A percentile compares a stretch with the other conserved stretches of the same genome.
Evolutionary conservation across 371 early-diverging fungal species (phyloP).

Genomic region (Chytridium lagenaria): DNA sequence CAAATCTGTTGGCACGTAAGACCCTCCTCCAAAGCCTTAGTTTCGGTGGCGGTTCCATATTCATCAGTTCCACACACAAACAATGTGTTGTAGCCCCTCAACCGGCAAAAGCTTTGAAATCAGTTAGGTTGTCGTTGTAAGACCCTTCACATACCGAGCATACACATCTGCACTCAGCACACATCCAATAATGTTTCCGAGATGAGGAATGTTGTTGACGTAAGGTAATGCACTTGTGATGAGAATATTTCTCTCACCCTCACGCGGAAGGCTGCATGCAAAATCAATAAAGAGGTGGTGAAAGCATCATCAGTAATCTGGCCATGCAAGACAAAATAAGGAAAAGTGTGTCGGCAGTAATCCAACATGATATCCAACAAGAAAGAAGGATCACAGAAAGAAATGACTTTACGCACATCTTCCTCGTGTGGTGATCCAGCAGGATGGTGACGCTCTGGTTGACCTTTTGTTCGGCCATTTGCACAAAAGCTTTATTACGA

Average conservation of each 20-base stretch:
- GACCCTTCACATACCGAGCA: conserved; percentile 69
- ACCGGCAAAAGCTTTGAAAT: conserved; percentile 78
- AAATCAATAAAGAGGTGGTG: neutral
- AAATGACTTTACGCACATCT: conserved; percentile 20
- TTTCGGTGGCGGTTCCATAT: conserved; percentile 99
- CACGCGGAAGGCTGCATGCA: conserved; percentile 45
- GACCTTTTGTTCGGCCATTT: conserved; percentile 20
- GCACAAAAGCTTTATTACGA: neutral
- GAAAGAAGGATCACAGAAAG: neutral
- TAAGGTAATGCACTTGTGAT: conserved; percentile 99
- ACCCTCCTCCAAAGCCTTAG: conserved; percentile 95
- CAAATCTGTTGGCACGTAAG: conserved; percentile 92
- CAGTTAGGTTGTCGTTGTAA: neutral
- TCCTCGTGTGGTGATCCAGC: conserved; percentile 46
- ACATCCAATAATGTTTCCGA: conserved; percentile 99
- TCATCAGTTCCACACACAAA: conserved; percentile 99
- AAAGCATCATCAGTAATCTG: neutral
- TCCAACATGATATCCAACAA: too few species aligned
- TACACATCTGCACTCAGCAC: conserved; percentile 98
- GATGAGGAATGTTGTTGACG: conserved; percentile 99
- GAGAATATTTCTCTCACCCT: conserved; percentile 78
- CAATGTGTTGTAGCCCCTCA: conserved; percentile 90
- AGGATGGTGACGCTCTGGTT: conserved; percentile 33
- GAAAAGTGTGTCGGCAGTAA: too few species aligned
- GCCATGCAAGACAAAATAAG: neutral